Evolutionary conservation across 2,329 filamentous ascomycete genomes (phyloP).

Genomic region (Exophiala oligosperma): DNA sequence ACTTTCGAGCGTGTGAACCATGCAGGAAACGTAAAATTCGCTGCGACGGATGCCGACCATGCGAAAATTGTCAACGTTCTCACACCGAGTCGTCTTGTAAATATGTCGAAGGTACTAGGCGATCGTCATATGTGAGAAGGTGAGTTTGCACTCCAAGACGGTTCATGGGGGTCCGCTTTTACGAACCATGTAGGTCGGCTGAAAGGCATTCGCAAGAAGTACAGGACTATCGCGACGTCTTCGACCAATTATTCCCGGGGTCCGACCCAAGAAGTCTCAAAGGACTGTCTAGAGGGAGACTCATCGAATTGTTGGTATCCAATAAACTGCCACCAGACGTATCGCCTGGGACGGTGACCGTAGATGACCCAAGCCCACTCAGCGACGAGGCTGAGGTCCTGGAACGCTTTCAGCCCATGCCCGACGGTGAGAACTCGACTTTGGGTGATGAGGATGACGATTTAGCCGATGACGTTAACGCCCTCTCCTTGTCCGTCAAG

Average conservation of each 20-base stretch:
- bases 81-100: neutral
- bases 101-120: neutral
- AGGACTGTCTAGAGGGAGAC: conserved; percentile 58
- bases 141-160: too few species aligned
- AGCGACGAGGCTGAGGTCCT: conserved; percentile 54
- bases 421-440: conserved; percentile 60
- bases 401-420: conserved; percentile 68
- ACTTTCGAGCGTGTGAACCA: neutral
- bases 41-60: neutral
- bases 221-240: conserved; percentile 64
- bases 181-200: conserved; percentile 46
- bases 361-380: conserved; percentile 41
- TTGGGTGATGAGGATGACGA: conserved; percentile 54
- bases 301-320: conserved; percentile 57
- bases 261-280: conserved; percentile 53
- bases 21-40: neutral
- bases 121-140: neutral
- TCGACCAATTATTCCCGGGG: conserved; percentile 64
- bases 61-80: neutral
- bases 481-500: conserved; percentile 62
- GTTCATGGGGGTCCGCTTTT: too few species aligned
- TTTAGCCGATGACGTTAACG: conserved; percentile 71
- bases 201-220: conserved; percentile 64
- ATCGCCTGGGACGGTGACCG: conserved; percentile 50
- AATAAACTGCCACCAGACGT: conserved; percentile 41